These are phyloP conservation scores for Colletotrichum siamense DNA, from an alignment of 2,329 filamentous ascomycete species.

Conservation along the genomic window DNA sequence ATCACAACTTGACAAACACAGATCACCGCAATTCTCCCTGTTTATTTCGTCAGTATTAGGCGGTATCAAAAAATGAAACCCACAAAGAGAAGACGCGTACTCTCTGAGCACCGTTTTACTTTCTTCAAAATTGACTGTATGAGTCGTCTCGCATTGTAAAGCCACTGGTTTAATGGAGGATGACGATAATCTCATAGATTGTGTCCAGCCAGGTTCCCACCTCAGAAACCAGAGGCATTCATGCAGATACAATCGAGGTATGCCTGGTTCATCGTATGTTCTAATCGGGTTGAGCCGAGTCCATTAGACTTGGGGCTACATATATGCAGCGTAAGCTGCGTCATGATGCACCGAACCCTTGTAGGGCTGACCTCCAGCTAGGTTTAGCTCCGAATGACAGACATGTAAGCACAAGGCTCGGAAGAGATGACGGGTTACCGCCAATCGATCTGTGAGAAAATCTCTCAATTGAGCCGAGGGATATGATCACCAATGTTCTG, in stretches of 20 bases:
- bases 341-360: neutral
- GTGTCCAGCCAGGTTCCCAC: neutral
- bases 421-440: neutral
- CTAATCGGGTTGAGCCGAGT: neutral
- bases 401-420: neutral
- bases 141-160: too few relatives aligned
- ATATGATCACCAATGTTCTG: neutral
- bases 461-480: neutral
- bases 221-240: neutral
- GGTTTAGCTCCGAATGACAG: neutral
- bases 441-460: neutral
- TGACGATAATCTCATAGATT: neutral
- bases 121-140: too few relatives aligned
- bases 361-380: neutral
- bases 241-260: too few relatives aligned
- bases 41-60: too few relatives aligned
- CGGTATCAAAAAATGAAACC: too few relatives aligned
- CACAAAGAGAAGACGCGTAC: too few relatives aligned
- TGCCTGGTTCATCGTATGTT: neutral
- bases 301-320: neutral
- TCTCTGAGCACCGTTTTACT: too few relatives aligned
- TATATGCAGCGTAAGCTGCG: neutral
- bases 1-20: too few relatives aligned
- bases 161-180: too few relatives aligned
- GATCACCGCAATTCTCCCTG: too few relatives aligned